Evolutionary conservation across 768 basidiomycete species (phyloP).

Genomic region (Russula sp.): DNA sequence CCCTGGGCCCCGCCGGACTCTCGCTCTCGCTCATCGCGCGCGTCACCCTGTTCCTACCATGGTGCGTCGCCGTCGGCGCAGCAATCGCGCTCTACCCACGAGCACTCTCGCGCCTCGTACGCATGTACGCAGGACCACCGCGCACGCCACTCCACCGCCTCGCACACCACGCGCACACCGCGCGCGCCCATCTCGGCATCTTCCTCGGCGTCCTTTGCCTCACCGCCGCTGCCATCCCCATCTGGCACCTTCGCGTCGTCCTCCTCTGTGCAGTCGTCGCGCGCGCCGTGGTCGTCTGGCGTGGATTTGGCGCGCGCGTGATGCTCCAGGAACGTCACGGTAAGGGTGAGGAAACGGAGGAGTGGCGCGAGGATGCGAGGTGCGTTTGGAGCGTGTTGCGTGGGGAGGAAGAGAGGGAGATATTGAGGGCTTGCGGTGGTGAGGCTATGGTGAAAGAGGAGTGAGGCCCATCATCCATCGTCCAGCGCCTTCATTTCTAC

Average conservation of each 20-base stretch:
- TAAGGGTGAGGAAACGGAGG: not conserved
- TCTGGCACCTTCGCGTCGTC: not conserved
- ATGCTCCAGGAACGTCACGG: not conserved
- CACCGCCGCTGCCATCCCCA: not conserved
- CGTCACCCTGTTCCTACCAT: constrained; percentile 24
- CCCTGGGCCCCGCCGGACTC: constrained; percentile 5
- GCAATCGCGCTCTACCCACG: constrained; percentile 20
- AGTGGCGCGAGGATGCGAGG: constrained; percentile 23
- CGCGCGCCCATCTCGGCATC: constrained; percentile 24
- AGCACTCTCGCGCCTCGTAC: constrained; percentile 15
- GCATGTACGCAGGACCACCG: constrained; percentile 7
- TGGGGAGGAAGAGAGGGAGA: constrained; percentile 24
- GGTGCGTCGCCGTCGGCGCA: constrained; percentile 28
- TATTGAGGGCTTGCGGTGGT: constrained; percentile 7
- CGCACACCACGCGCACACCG: constrained; percentile 28
- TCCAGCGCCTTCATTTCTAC: not conserved
- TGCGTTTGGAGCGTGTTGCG: constrained; percentile 26
- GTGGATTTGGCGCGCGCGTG: constrained; percentile 1
- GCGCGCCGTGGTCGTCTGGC: constrained; percentile 17
- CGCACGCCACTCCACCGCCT: constrained; percentile 26
- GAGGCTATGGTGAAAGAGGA: constrained; percentile 10
- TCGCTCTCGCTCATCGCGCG: constrained; percentile 11
- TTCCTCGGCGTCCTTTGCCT: constrained; percentile 17
- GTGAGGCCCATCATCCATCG: not conserved
- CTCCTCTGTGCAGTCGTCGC: constrained; percentile 4